Evolutionary conservation across 2,329 filamentous ascomycete genomes (phyloP), one percentile per base, ranked within the genome.

Genomic region (Fusarium sp.): DNA sequence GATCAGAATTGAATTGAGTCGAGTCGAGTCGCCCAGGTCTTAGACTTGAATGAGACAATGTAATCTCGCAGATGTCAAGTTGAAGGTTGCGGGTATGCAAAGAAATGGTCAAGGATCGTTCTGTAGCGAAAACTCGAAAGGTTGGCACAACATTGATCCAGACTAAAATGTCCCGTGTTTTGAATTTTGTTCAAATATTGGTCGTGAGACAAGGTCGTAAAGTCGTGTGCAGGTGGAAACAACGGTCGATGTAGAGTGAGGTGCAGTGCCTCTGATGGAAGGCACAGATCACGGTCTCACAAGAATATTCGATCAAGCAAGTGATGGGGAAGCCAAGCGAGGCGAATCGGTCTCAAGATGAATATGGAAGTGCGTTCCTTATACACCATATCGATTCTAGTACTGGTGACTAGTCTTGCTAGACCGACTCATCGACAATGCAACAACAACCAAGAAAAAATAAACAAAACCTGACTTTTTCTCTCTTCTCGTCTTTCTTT

Each of bases 21-120:
- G 26, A 61, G 20, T 62, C 51, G 51, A 51, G 44, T 70, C 22
- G 42, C 28, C 24, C 63, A 55, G 59, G 67, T 74, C 71, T 72
- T 54, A 73, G 69, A 75, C 60, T 60, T 60, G 41, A 45, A 59
- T 75, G 61, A 75, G 72, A 75, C 72, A 75, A 48, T n/a, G 69
- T 47, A 75, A 75, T 75, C 66, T 75, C 58, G 45, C 45, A 42
- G 63, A 73, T 60, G 42, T 62, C 64, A 65, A 55, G 52, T 68
- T 51, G 58, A 66, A 62, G 60, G 63, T 45, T 51, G 57, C 45
- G 59, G 72, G 68, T 48, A 73, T 72, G 70, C 61, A 73, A 32
- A 69, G 66, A 63, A 57, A 68, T 51, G 62, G 58, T 63, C 62
- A 68, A 72, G 71, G 61, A 72, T 72, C 63, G 58, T 55, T 72